Percentiles rank a stretch among this genome's conserved stretches.
Evolutionary conservation across 257 asterid genomes (phyloP).

Genomic region (Paraleonurus japonicus): DNA sequence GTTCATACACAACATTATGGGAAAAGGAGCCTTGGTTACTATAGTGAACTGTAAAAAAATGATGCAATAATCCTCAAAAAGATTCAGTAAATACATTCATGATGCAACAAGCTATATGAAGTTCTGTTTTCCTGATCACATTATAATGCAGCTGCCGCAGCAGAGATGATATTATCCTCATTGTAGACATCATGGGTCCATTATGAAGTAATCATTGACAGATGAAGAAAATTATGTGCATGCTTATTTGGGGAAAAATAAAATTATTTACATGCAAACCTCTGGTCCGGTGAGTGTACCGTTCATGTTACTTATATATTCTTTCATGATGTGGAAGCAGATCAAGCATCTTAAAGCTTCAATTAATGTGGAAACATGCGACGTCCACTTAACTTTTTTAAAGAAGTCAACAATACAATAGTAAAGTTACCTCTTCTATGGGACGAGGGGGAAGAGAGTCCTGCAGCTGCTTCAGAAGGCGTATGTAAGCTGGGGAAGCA

Average conservation of each 20-base stretch:
- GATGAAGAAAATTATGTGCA: neutral
- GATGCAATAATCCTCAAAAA: neutral
- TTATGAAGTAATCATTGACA: neutral
- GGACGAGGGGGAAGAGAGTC: constrained; percentile 98
- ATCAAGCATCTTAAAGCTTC: neutral
- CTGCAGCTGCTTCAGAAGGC: constrained; percentile 83
- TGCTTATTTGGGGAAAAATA: neutral
- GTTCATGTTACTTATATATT: neutral
- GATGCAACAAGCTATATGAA: constrained; percentile 1
- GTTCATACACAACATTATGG: neutral
- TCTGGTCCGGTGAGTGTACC: neutral
- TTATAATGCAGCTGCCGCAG: neutral
- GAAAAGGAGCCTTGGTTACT: constrained; percentile 1
- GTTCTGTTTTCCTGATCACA: neutral
- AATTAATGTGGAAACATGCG: constrained; percentile 5
- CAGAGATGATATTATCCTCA: constrained; percentile 3
- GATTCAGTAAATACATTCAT: neutral
- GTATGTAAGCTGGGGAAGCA: constrained; percentile 90
- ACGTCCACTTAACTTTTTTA: neutral
- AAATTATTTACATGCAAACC: neutral
- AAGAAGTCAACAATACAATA: neutral
- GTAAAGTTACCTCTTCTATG: constrained; percentile 65
- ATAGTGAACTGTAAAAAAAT: neutral
- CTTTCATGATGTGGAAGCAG: neutral
- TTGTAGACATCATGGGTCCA: constrained; percentile 12